These are phyloP conservation scores for Tolypocladium endophyticum DNA, from an alignment of 2,329 filamentous ascomycete genomes.

Conservation along the genomic window DNA sequence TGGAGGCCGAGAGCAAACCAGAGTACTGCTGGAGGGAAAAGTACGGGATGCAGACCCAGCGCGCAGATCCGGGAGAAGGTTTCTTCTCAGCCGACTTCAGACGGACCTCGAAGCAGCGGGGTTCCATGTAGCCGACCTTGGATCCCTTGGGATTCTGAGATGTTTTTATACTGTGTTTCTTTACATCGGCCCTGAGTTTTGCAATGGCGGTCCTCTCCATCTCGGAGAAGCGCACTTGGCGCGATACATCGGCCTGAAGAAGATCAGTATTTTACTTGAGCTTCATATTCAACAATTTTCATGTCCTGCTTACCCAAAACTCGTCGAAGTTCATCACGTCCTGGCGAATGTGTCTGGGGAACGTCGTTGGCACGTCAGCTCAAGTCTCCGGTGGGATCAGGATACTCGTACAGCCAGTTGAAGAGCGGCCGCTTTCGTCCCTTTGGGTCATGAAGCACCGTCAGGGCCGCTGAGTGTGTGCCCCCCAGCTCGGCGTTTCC, in stretches of 20 bases:
- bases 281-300: not conserved
- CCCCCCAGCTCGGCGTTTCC: slow-evolving; percentile 26
- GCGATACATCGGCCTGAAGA: slow-evolving; percentile 22
- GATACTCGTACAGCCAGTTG: slow-evolving; percentile 26
- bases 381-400: not conserved
- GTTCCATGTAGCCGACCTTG: slow-evolving; percentile 31
- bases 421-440: slow-evolving; percentile 24
- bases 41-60: slow-evolving; percentile 37
- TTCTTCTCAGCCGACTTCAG: slow-evolving; percentile 15
- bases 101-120: slow-evolving; percentile 24
- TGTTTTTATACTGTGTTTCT: slow-evolving; percentile 23
- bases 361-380: too few species aligned
- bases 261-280: slow-evolving; percentile 2
- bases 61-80: slow-evolving; percentile 8
- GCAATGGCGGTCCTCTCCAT: slow-evolving; percentile 22
- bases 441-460: slow-evolving; percentile 21
- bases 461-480: slow-evolving; percentile 23
- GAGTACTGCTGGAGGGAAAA: slow-evolving; percentile 34
- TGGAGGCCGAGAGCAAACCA: slow-evolving; percentile 21
- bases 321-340: slow-evolving; percentile 30
- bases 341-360: slow-evolving; percentile 24
- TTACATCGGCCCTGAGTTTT: slow-evolving; percentile 26
- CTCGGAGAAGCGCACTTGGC: slow-evolving; percentile 20
- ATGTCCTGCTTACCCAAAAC: slow-evolving; percentile 21
- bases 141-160: slow-evolving; percentile 24